phyloP scores from a whole-genome alignment of 2,329 filamentous ascomycete genomes.

The Sphaerostilbella broomeana region DNA sequence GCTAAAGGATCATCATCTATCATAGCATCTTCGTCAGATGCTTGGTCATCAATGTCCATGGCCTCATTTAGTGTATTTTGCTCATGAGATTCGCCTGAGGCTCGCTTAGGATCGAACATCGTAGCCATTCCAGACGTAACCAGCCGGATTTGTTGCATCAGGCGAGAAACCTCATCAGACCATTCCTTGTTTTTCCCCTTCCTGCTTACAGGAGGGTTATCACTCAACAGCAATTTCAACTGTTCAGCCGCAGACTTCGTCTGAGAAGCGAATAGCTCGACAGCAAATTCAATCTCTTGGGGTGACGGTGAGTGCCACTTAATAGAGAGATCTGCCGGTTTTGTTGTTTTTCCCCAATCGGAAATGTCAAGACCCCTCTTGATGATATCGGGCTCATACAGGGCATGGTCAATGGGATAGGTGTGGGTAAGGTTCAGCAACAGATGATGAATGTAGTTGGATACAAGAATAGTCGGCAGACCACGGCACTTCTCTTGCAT shows the following conservation, averaged over 20 bases:
- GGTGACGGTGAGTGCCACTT: slow-evolving; percentile 82
- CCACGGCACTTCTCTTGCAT: slow-evolving; percentile 97
- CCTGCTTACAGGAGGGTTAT: slow-evolving; percentile 74
- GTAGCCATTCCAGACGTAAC: slow-evolving; percentile 84
- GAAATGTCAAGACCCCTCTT: slow-evolving; percentile 64
- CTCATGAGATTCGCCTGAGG: slow-evolving; percentile 46
- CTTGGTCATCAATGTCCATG: slow-evolving; percentile 34
- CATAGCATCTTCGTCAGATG: slow-evolving; percentile 33
- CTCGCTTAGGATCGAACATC: slow-evolving; percentile 75
- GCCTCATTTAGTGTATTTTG: slow-evolving; percentile 39
- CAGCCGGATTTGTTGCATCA: slow-evolving; percentile 81
- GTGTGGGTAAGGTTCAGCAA: slow-evolving; percentile 90
- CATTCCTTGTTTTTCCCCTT: slow-evolving; percentile 97
- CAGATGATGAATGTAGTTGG: slow-evolving; percentile 95
- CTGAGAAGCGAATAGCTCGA: slow-evolving; percentile 82
- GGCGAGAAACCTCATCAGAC: slow-evolving; percentile 92
- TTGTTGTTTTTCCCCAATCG: slow-evolving; percentile 78
- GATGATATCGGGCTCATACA: slow-evolving; percentile 76
- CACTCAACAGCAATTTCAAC: slow-evolving; percentile 71
- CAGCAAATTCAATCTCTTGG: slow-evolving; percentile 79
- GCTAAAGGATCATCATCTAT: slow-evolving; percentile 48
- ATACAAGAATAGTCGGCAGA: slow-evolving; percentile 89
- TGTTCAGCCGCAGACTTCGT: slow-evolving; percentile 68
- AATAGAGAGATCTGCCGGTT: slow-evolving; percentile 71
- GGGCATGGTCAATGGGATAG: slow-evolving; percentile 81